Base-by-base conservation (phyloP, 495 filamentous ascomycete species). In the Jackrogersella multiformis region DNA sequence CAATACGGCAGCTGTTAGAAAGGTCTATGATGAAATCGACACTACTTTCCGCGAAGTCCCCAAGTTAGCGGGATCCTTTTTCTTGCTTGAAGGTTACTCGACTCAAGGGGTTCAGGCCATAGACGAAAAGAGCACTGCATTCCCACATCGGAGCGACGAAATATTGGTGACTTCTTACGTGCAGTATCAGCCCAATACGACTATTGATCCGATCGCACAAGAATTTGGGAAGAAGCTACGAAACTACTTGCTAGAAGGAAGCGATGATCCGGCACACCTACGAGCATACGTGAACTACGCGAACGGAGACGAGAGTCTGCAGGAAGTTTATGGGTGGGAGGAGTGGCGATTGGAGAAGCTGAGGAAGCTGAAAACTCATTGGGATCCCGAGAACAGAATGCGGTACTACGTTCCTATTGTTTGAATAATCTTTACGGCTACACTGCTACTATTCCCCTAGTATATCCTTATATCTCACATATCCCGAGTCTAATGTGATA, bases 51-150 rank as follows among this genome's bases (percentile, higher is more conserved):
- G 23, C 0, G 41, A 23, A 21, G 39, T 46, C 7, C 48, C 63
- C 41, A 45, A 41, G 5, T 15, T 66, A 10, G 39, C 70, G 8
- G 39, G 63, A 7, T 76, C 73, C 8, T 36, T 68, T 30, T 61
- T 80, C 13, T 48, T 81, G 16, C 66, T 80, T 18, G 81, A 84
- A 54, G 76, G 71, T 5, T 84, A 81, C 67, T 64, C 80, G 4
- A 56, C 59, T 21, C 64, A 76, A n/a, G 78, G 73, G 28, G 72
- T 81, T 15, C 46, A 71, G 23, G 69, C 72, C 3, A 39, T 76
- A 44, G 63, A 73, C 45, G 39, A 60, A 12, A 69, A 63, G 5
- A 68, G 64, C 35, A 72, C 76, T 2, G 80, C 79, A 5, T 82
- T 73, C 56, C 70, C 81, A 18, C 35, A 41, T 10, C 57, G 57